Conservation (phyloP, 139 green algal genomes). For the Chlorella vulgaris region DNA sequence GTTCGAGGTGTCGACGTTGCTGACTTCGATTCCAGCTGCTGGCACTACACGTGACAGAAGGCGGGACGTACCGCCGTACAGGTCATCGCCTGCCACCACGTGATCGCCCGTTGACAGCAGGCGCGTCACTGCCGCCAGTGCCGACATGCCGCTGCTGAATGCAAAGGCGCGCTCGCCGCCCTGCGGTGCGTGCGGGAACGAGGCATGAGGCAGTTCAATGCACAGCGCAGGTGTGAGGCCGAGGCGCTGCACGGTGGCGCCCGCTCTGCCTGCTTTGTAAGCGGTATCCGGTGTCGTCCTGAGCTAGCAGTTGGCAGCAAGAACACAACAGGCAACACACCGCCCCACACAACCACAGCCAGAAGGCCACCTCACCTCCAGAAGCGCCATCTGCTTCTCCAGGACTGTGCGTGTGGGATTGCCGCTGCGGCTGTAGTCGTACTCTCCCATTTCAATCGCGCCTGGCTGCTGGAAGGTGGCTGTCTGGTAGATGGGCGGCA, state of each 20-base stretch:
- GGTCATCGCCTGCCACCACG: slow-evolving; percentile 93
- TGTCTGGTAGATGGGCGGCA: slow-evolving; percentile 96
- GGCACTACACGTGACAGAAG: slow-evolving; percentile 77
- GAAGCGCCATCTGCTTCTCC: slow-evolving; percentile 78
- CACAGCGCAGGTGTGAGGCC: not conserved
- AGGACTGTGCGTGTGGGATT: slow-evolving; percentile 91
- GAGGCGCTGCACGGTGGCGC: too few species aligned
- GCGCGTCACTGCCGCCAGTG: slow-evolving; percentile 67
- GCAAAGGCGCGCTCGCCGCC: slow-evolving; percentile 84
- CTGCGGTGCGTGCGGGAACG: slow-evolving; percentile 30
- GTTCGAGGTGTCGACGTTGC: slow-evolving; percentile 93
- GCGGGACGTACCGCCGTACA: slow-evolving; percentile 95
- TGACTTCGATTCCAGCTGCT: slow-evolving; percentile 75
- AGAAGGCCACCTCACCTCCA: slow-evolving; percentile 68
- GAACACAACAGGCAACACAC: too few species aligned
- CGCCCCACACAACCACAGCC: too few species aligned
- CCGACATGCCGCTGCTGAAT: slow-evolving; percentile 96
- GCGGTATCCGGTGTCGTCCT: too few species aligned
- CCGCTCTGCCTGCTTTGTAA: too few species aligned
- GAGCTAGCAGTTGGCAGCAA: too few species aligned
- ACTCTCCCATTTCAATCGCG: slow-evolving; percentile 82
- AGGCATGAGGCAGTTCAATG: not conserved
- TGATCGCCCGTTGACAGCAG: slow-evolving; percentile 68
- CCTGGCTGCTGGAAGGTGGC: slow-evolving; percentile 84
- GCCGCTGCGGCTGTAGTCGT: slow-evolving; percentile 97